phyloP scores from a whole-genome alignment of 2,329 filamentous ascomycete genomes.

The Talaromyces atroroseus region DNA sequence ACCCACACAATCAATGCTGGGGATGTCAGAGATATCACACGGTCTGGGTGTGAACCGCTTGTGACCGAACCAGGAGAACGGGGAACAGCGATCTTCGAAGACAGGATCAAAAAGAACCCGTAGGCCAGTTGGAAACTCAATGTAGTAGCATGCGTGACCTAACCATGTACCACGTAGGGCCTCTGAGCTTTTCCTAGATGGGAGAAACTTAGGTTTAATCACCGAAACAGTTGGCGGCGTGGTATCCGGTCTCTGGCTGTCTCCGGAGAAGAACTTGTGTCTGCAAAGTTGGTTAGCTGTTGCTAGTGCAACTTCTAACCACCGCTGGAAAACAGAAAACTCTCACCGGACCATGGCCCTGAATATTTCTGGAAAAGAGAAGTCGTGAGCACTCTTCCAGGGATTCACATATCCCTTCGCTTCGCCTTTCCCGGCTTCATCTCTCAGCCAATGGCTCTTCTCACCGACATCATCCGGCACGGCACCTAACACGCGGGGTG shows the following conservation, averaged over 20 bases:
- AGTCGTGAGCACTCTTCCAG: slow-evolving; percentile 13
- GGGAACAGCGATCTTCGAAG: slow-evolving; percentile 74
- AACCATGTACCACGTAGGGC: slow-evolving; percentile 70
- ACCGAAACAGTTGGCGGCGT: slow-evolving; percentile 13
- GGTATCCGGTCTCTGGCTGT: slow-evolving; percentile 14
- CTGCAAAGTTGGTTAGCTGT: not conserved
- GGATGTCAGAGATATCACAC: slow-evolving; percentile 13
- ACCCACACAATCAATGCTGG: slow-evolving; percentile 12
- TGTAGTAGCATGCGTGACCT: slow-evolving; percentile 81
- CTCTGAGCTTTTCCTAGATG: slow-evolving; percentile 10
- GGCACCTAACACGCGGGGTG: not conserved
- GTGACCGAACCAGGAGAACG: slow-evolving; percentile 50
- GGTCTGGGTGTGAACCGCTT: slow-evolving; percentile 14
- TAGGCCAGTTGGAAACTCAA: slow-evolving; percentile 75
- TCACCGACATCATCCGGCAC: slow-evolving; percentile 11
- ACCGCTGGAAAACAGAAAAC: not conserved
- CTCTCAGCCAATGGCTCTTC: slow-evolving; percentile 13
- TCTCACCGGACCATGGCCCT: slow-evolving; percentile 12
- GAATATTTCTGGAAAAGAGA: slow-evolving; percentile 12
- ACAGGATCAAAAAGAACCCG: slow-evolving; percentile 85
- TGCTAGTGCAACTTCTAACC: not conserved
- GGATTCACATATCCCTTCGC: slow-evolving; percentile 12
- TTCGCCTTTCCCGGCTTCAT: not conserved
- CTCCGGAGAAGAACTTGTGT: slow-evolving; percentile 15
- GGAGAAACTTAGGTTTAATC: slow-evolving; percentile 13